Evolutionary conservation across 805 yeast species (phyloP), one percentile per base, ranked within the genome.

Genomic region (Huiozyma sinensis): DNA sequence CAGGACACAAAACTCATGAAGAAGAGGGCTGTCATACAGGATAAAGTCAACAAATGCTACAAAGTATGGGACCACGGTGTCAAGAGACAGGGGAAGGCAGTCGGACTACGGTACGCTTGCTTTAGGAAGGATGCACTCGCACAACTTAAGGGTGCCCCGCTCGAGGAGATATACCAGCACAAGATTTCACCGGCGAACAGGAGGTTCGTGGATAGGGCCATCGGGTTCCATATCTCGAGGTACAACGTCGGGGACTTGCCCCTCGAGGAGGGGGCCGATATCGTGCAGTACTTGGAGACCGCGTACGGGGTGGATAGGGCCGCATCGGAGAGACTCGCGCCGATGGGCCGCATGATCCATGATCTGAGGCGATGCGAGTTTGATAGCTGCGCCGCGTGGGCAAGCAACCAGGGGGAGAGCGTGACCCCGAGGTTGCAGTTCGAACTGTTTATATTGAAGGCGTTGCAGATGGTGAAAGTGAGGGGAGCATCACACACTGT

Each of bases 341-440:
- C 62, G 24, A 60, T 77, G 69, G 69, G 71, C 28, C 59, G 58
- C 10, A 72, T 76, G 3, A 53, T 73, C 13, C 52, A 56, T 13
- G 65, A 64, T 33, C 51, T 72, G 24, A 58, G 58, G 28, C 42
- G 56, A 2, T 61, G 66, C 3, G 58, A 75, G 42, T 53, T 72
- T 28, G 54, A 51, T 5, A 66, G 71, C 6, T 81, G 83, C 10
- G 68, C 74, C 29, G 58, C 57, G 2, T 79, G 84, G 84, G 66
- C 69, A 30, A 17, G 24, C 24, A 44, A 51, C 6, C 39, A 52
- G 13, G 42, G 37, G 17, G 39, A 38, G 11, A 30, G 7, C 12
- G 13, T 9, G 13, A 24, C 44, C 24, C 9, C 37, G 4, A 36
- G 41, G n/a, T 48, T 60, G 17, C 48, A 52, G 39, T 58, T 55